A percentile compares a stretch with the other conserved stretches of the same genome.
These are phyloP conservation scores for Cryptosporidium felis DNA, from an alignment of 169 alveolate species.

Conservation along the genomic window DNA sequence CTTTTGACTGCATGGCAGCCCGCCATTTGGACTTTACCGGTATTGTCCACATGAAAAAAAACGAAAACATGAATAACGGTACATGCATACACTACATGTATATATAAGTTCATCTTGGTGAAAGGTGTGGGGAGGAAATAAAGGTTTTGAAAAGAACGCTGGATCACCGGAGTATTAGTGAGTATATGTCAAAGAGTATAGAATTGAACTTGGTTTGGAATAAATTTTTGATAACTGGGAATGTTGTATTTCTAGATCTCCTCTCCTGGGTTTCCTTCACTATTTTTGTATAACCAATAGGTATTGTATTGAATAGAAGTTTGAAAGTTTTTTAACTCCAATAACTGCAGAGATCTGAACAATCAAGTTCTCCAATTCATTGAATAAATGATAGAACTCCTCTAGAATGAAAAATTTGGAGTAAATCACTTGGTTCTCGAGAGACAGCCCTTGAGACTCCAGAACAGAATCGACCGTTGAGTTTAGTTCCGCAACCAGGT, in stretches of 20 bases:
- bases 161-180: too few relatives aligned
- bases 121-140: too few relatives aligned
- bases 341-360: background rate
- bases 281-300: background rate
- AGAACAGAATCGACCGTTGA: background rate
- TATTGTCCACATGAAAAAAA: too few relatives aligned
- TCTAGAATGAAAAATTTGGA: slow-evolving; percentile 9
- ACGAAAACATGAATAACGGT: too few relatives aligned
- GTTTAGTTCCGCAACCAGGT: background rate
- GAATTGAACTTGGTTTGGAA: too few relatives aligned
- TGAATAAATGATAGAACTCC: background rate
- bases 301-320: background rate
- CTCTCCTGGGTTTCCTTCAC: too few relatives aligned
- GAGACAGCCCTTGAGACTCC: background rate
- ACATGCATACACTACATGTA: too few relatives aligned
- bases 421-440: background rate
- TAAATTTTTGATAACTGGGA: too few relatives aligned
- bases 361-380: background rate
- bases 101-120: too few relatives aligned
- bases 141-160: too few relatives aligned
- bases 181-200: too few relatives aligned
- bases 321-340: background rate
- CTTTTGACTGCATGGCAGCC: background rate
- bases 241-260: too few relatives aligned
- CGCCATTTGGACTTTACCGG: background rate